Evolutionary conservation across 768 basidiomycete species (phyloP).

Genomic region (Tylopilus balloui): DNA sequence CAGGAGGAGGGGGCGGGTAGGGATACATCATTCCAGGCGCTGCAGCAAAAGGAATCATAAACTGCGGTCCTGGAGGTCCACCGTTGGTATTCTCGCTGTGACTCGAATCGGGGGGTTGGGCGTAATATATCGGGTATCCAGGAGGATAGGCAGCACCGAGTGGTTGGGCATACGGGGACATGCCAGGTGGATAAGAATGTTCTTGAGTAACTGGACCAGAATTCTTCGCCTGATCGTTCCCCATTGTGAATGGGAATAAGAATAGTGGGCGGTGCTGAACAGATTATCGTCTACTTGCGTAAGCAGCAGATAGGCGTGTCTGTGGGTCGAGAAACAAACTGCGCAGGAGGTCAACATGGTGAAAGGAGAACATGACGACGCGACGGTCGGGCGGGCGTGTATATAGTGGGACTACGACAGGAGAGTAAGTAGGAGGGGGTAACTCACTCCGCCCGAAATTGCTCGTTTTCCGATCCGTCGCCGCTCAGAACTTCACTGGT

Average conservation of each 20-base stretch:
- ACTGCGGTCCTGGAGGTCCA: slow-evolving; percentile 28
- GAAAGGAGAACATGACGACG: background rate
- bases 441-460: slow-evolving; percentile 38
- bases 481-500: slow-evolving; percentile 32
- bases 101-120: slow-evolving; percentile 25
- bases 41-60: slow-evolving; percentile 37
- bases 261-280: slow-evolving; percentile 23
- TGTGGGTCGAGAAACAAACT: slow-evolving; percentile 19
- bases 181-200: slow-evolving; percentile 24
- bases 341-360: slow-evolving; percentile 7
- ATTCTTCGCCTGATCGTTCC: slow-evolving; percentile 33
- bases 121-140: slow-evolving; percentile 33
- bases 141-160: slow-evolving; percentile 30
- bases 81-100: slow-evolving; percentile 34
- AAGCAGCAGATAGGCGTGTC: slow-evolving; percentile 30
- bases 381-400: slow-evolving; percentile 2
- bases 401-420: background rate
- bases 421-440: background rate
- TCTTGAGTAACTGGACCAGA: slow-evolving; percentile 36
- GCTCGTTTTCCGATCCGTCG: slow-evolving; percentile 35
- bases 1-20: slow-evolving; percentile 37
- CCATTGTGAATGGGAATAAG: slow-evolving; percentile 26
- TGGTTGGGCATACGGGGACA: slow-evolving; percentile 27
- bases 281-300: slow-evolving; percentile 29
- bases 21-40: slow-evolving; percentile 43